phyloP scores from a whole-genome alignment of 495 filamentous ascomycete genomes.

The Podospora pseudoanserina region DNA sequence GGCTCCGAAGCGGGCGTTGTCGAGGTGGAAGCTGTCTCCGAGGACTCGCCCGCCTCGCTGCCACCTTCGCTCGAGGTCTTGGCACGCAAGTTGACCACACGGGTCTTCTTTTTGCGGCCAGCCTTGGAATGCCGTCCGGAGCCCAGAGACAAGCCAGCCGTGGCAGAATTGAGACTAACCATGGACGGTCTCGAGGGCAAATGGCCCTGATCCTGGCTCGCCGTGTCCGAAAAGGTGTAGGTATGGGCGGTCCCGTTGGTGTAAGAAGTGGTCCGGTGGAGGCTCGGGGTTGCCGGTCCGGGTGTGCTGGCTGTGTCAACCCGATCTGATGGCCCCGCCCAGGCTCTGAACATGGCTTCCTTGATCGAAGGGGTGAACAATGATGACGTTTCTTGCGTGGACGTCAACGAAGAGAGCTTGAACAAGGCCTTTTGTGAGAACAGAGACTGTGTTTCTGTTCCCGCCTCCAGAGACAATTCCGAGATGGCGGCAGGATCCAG shows the following conservation, averaged over 20 bases:
- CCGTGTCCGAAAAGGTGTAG: slow-evolving; percentile 58
- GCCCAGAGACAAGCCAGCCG: slow-evolving; percentile 61
- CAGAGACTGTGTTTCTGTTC: slow-evolving; percentile 71
- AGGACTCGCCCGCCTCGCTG: slow-evolving; percentile 46
- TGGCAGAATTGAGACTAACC: slow-evolving; percentile 46
- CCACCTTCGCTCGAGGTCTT: slow-evolving; percentile 54
- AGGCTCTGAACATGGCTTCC: slow-evolving; percentile 85
- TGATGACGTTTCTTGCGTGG: slow-evolving; percentile 82
- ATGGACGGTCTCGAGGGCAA: slow-evolving; percentile 47
- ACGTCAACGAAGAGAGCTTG: slow-evolving; percentile 67
- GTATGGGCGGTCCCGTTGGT: slow-evolving; percentile 54
- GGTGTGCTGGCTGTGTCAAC: slow-evolving; percentile 57
- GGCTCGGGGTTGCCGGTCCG: slow-evolving; percentile 49
- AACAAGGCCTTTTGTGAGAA: slow-evolving; percentile 90
- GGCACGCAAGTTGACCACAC: slow-evolving; percentile 85
- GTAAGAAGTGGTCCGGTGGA: slow-evolving; percentile 60
- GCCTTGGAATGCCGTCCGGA: slow-evolving; percentile 62
- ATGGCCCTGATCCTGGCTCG: slow-evolving; percentile 47
- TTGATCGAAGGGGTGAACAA: slow-evolving; percentile 78
- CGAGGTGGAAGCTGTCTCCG: slow-evolving; percentile 31
- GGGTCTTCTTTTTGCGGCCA: slow-evolving; percentile 80
- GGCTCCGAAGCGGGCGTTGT: slow-evolving; percentile 50
- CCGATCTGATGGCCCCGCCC: slow-evolving; percentile 76
- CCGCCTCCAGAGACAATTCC: slow-evolving; percentile 68
- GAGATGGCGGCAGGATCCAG: slow-evolving; percentile 70